Evolutionary conservation across 1,139 yeast genomes (phyloP).

Genomic region (Hemisphaericaspora lyxosophila): DNA sequence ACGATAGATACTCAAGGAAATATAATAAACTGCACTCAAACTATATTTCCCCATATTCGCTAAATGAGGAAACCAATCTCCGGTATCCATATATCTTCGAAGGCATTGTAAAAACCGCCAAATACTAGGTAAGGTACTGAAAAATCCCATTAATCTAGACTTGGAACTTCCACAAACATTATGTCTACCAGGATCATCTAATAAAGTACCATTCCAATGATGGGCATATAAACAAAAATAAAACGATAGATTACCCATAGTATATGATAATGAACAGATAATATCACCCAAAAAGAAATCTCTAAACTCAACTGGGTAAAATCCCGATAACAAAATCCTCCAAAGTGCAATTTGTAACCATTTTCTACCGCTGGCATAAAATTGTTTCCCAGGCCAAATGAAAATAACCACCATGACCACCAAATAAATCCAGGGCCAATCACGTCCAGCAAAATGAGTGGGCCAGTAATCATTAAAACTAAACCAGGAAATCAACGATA

Average conservation of each 20-base stretch:
- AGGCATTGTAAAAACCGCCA: slow-evolving; percentile 91
- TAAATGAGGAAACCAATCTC: slow-evolving; percentile 95
- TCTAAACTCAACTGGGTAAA: slow-evolving; percentile 91
- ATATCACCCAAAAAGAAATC: slow-evolving; percentile 94
- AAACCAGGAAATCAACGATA: slow-evolving; percentile 69
- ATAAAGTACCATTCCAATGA: slow-evolving; percentile 58
- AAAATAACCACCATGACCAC: slow-evolving; percentile 51
- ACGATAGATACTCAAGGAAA: slow-evolving; percentile 77
- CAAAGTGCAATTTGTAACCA: slow-evolving; percentile 77
- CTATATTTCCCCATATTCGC: slow-evolving; percentile 85
- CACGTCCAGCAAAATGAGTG: slow-evolving; percentile 54
- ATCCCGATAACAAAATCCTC: slow-evolving; percentile 76
- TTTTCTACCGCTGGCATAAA: slow-evolving; percentile 55
- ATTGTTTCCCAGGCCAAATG: slow-evolving; percentile 64
- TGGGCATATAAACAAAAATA: slow-evolving; percentile 80
- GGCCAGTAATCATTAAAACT: slow-evolving; percentile 76
- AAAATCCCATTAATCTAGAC: slow-evolving; percentile 78
- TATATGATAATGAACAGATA: slow-evolving; percentile 81
- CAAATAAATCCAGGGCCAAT: slow-evolving; percentile 80
- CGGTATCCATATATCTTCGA: slow-evolving; percentile 89
- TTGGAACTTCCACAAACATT: slow-evolving; percentile 71
- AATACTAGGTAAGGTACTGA: slow-evolving; percentile 79
- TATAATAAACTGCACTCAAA: slow-evolving; percentile 65
- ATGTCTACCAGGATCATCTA: slow-evolving; percentile 31
- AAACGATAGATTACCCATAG: slow-evolving; percentile 81